Percentiles rank a stretch among this genome's conserved stretches.
Evolutionary conservation across 495 filamentous ascomycete genomes (phyloP).

Genomic region (Penicillium coprophilum): DNA sequence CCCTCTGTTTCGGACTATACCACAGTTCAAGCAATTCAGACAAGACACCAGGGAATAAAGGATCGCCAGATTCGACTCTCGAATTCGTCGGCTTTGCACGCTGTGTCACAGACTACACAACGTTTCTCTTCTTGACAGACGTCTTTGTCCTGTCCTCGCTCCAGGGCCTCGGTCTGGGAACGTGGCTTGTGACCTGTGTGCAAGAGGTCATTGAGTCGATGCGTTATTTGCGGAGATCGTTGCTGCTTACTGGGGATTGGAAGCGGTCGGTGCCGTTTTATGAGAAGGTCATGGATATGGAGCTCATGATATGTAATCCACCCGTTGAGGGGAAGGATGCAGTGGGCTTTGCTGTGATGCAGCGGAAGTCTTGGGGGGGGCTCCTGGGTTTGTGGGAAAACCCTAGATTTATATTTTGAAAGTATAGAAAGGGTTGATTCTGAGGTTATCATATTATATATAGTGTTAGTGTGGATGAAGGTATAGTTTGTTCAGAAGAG

Average conservation of each 20-base stretch:
- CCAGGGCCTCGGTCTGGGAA: slow-evolving; percentile 60
- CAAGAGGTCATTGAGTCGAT: slow-evolving; percentile 53
- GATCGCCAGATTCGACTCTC: background rate
- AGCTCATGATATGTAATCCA: slow-evolving; percentile 27
- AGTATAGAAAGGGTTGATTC: background rate
- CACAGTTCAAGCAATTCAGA: slow-evolving; percentile 6
- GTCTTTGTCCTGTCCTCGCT: slow-evolving; percentile 59
- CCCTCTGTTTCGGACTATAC: slow-evolving; percentile 57
- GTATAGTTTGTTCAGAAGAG: background rate
- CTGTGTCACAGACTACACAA: slow-evolving; percentile 62
- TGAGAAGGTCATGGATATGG: slow-evolving; percentile 45
- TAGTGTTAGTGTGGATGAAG: background rate
- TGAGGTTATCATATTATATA: background rate
- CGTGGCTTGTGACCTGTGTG: slow-evolving; percentile 60
- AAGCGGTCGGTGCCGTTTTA: slow-evolving; percentile 42
- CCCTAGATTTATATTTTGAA: background rate
- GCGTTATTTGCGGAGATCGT: slow-evolving; percentile 53
- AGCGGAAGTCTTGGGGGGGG: slow-evolving; percentile 24
- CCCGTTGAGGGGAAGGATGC: slow-evolving; percentile 25
- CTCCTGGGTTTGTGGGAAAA: background rate
- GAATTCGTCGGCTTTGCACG: slow-evolving; percentile 59
- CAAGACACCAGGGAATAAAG: background rate
- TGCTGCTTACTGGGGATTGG: slow-evolving; percentile 50
- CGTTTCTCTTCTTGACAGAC: slow-evolving; percentile 69
- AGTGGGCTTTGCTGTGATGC: slow-evolving; percentile 22